phyloP scores from a whole-genome alignment of 2,329 filamentous ascomycete genomes.

The Exutisphaerella laricina region DNA sequence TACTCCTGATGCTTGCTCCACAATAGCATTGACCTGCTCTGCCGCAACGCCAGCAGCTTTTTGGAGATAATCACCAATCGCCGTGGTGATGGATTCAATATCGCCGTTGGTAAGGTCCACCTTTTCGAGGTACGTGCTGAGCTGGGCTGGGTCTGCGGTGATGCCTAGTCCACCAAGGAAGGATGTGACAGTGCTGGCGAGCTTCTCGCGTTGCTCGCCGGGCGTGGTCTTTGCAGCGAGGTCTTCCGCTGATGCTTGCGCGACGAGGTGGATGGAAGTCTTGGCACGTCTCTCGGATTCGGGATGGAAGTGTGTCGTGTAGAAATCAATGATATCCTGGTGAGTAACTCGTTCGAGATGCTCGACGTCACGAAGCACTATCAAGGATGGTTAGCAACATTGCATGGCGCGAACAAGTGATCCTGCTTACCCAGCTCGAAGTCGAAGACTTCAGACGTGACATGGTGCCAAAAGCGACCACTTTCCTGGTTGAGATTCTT shows the following conservation, averaged over 20 bases:
- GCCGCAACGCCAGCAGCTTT: constrained; percentile 43
- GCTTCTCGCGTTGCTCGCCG: constrained; percentile 41
- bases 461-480: constrained; percentile 75
- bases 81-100: constrained; percentile 35
- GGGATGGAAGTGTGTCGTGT: constrained; percentile 67
- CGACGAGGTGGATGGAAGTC: constrained; percentile 74
- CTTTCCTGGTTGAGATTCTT: constrained; percentile 89
- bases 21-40: constrained; percentile 45
- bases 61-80: constrained; percentile 37
- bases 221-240: constrained; percentile 32
- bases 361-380: constrained; percentile 70
- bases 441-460: constrained; percentile 80
- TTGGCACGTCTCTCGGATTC: constrained; percentile 71
- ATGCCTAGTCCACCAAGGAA: constrained; percentile 47
- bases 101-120: constrained; percentile 41
- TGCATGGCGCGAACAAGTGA: neutral
- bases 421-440: constrained; percentile 70
- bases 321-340: constrained; percentile 74
- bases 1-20: constrained; percentile 47
- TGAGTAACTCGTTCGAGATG: constrained; percentile 71
- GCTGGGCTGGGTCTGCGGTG: constrained; percentile 36
- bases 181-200: constrained; percentile 41
- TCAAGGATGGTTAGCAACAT: constrained; percentile 7
- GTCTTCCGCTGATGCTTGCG: constrained; percentile 52
- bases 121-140: constrained; percentile 42